These are phyloP conservation scores for Neurospora sp. DNA, from an alignment of 495 filamentous ascomycete species.

Conservation along the genomic window DNA sequence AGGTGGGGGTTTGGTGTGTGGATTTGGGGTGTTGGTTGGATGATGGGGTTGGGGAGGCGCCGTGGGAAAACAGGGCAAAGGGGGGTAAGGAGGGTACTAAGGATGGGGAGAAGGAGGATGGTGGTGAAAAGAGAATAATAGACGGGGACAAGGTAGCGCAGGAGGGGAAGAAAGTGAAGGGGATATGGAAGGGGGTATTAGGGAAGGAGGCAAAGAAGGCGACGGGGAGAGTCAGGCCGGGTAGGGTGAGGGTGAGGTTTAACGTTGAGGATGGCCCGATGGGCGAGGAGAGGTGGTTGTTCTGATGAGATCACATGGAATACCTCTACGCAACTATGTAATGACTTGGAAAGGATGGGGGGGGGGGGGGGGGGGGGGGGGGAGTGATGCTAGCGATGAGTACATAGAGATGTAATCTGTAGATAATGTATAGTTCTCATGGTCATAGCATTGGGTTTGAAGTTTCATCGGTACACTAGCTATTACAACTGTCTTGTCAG, in stretches of 20 bases:
- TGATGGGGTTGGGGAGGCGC: conserved; percentile 15
- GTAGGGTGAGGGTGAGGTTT: not conserved
- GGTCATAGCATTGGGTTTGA: too few relatives aligned
- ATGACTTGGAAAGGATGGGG: too few relatives aligned
- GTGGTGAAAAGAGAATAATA: not conserved
- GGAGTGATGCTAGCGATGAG: not conserved
- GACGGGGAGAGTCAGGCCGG: not conserved
- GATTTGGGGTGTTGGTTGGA: conserved; percentile 58
- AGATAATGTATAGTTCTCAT: not conserved
- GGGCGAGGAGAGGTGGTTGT: not conserved
- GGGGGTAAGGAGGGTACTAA: too few relatives aligned
- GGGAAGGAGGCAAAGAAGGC: not conserved
- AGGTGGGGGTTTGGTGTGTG: conserved; percentile 41
- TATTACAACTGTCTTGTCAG: too few relatives aligned
- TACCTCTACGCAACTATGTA: not conserved
- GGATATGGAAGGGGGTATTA: not conserved
- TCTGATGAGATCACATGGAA: not conserved
- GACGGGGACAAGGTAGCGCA: not conserved
- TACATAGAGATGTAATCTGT: not conserved
- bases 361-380: too few relatives aligned
- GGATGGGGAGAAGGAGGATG: not conserved
- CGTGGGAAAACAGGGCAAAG: not conserved
- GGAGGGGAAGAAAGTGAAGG: not conserved
- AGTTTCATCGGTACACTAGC: too few relatives aligned
- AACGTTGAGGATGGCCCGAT: not conserved